Conservation (phyloP, 495 filamentous ascomycete species). For the Chaetomium fimeti region DNA sequence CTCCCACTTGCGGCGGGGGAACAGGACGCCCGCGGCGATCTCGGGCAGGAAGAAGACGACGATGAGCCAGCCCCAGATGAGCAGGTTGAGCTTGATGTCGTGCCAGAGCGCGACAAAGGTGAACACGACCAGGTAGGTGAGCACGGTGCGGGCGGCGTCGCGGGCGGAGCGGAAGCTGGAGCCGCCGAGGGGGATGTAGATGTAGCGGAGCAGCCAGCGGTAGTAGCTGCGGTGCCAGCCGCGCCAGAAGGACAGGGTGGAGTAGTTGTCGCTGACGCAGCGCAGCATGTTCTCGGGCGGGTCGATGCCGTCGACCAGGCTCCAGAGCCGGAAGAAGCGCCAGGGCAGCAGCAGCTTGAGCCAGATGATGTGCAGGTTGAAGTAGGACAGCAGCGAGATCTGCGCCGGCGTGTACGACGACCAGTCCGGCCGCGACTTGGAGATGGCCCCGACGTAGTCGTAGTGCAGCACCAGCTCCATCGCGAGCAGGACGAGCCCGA, state of each 20-base stretch:
- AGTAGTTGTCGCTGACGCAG: constrained; percentile 95
- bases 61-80: constrained; percentile 96
- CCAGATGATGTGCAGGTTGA: constrained; percentile 98
- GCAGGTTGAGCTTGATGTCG: constrained; percentile 86
- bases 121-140: constrained; percentile 83
- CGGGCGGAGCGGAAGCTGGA: constrained; percentile 43
- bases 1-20: constrained; percentile 70
- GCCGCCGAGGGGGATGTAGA: constrained; percentile 90
- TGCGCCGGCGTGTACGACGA: constrained; percentile 81
- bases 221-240: constrained; percentile 94
- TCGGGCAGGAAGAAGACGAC: constrained; percentile 92
- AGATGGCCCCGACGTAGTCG: constrained; percentile 91
- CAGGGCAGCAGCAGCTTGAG: constrained; percentile 94
- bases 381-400: constrained; percentile 86
- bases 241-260: constrained; percentile 89
- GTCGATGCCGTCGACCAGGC: constrained; percentile 84
- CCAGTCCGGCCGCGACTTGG: constrained; percentile 76
- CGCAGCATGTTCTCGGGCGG: constrained; percentile 98
- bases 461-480: constrained; percentile 96
- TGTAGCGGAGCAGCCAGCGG: constrained; percentile 89
- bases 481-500: constrained; percentile 71
- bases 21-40: constrained; percentile 64
- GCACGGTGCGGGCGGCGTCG: constrained; percentile 46
- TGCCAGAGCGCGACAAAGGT: constrained; percentile 99
- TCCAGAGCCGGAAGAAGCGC: constrained; percentile 97